Evolutionary conservation across 2,329 filamentous ascomycete species (phyloP).

Genomic region (Diaporthe ampelina): DNA sequence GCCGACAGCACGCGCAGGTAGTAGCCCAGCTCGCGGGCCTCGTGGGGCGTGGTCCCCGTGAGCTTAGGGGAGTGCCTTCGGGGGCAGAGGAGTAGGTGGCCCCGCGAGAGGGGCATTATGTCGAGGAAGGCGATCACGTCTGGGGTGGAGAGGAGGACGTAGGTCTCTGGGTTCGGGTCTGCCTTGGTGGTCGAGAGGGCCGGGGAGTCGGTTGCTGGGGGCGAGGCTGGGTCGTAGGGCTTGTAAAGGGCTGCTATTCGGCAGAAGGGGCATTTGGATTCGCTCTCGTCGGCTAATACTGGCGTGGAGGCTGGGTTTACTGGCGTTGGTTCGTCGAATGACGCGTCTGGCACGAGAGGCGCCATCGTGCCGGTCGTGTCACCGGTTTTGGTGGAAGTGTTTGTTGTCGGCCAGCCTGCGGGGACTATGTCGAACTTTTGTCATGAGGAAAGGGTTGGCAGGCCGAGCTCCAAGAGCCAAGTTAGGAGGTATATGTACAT

Average conservation of each 20-base stretch:
- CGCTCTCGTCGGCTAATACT: constrained; percentile 25
- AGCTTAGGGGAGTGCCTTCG: constrained; percentile 84
- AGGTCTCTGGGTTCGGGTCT: constrained; percentile 60
- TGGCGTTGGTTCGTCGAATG: constrained; percentile 34
- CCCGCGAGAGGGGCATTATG: constrained; percentile 87
- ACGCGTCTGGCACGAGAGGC: constrained; percentile 34
- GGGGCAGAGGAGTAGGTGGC: constrained; percentile 87
- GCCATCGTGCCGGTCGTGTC: constrained; percentile 31
- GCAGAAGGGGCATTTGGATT: constrained; percentile 72
- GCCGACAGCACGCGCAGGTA: constrained; percentile 80
- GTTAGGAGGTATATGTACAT: neutral
- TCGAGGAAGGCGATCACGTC: constrained; percentile 90
- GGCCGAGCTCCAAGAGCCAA: neutral
- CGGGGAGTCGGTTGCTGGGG: constrained; percentile 55
- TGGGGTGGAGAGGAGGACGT: constrained; percentile 83
- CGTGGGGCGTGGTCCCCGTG: constrained; percentile 74
- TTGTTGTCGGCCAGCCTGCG: neutral
- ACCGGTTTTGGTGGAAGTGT: neutral
- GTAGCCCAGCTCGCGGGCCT: constrained; percentile 76
- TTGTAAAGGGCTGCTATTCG: constrained; percentile 65
- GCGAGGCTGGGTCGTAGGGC: constrained; percentile 60
- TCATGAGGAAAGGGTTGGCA: constrained; percentile 1
- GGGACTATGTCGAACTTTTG: neutral
- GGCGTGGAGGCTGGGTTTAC: constrained; percentile 24
- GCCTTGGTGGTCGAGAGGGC: constrained; percentile 52